A percentile compares a stretch with the other conserved stretches of the same genome.
These are phyloP conservation scores for Talaromyces amestolkiae DNA, from an alignment of 2,329 filamentous ascomycete genomes.

Conservation along the genomic window DNA sequence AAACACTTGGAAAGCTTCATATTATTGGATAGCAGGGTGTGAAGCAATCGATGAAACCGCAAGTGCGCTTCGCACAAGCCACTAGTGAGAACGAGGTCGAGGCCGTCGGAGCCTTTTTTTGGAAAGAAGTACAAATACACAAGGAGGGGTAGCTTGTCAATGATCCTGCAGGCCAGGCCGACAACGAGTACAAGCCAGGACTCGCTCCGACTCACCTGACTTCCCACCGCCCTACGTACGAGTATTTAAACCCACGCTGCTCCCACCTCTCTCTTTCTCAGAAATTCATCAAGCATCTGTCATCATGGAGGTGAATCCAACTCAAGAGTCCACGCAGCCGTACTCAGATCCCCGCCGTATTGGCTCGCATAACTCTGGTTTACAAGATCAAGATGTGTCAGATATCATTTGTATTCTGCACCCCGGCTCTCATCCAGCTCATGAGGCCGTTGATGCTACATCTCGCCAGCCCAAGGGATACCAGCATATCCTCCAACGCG, in stretches of 20 bases:
- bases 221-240: neutral
- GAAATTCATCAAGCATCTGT: neutral
- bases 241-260: neutral
- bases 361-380: slow-evolving; percentile 76
- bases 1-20: neutral
- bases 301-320: slow-evolving; percentile 42
- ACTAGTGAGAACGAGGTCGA: neutral
- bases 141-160: neutral
- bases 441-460: slow-evolving; percentile 64
- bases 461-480: slow-evolving; percentile 44
- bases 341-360: slow-evolving; percentile 76
- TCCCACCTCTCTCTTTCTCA: neutral
- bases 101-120: neutral
- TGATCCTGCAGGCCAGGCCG: neutral
- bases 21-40: neutral
- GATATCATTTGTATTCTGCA: slow-evolving; percentile 89
- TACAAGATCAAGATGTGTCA: slow-evolving; percentile 76
- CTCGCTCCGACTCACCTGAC: neutral
- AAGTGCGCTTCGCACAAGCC: neutral
- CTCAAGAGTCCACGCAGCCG: slow-evolving; percentile 70
- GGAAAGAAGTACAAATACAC: neutral
- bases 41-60: neutral
- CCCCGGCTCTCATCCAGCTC: slow-evolving; percentile 70
- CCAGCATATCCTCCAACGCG: slow-evolving; percentile 60
- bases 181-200: neutral